A percentile compares a stretch with the other conserved stretches of the same genome.
Evolutionary conservation across 495 filamentous ascomycete genomes (phyloP).

Genomic region (Lichenothelia convexa): DNA sequence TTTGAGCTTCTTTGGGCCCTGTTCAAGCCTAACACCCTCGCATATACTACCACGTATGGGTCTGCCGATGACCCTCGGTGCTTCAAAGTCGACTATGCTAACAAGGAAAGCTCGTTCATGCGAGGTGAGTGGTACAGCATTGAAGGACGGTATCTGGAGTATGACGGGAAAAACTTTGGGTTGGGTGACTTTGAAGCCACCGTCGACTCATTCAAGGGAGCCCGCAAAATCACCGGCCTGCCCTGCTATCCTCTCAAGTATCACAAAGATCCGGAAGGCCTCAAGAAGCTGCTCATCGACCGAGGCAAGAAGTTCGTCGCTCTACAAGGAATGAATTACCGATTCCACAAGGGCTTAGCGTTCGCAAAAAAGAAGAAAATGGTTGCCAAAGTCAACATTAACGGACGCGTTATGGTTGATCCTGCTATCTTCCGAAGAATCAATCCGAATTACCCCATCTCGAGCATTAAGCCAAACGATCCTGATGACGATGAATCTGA

Average conservation of each 20-base stretch:
- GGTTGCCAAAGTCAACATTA: conserved; percentile 73
- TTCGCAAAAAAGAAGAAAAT: conserved; percentile 69
- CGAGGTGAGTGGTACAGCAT: conserved; percentile 66
- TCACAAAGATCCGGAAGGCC: conserved; percentile 51
- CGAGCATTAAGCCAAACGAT: conserved; percentile 58
- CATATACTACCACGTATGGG: conserved; percentile 66
- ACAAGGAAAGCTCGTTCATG: conserved; percentile 52
- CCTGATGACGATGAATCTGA: conserved; percentile 42
- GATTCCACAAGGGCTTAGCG: conserved; percentile 63
- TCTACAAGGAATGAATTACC: conserved; percentile 70
- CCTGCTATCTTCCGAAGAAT: conserved; percentile 71
- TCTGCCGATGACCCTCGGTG: conserved; percentile 64
- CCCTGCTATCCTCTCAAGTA: conserved; percentile 65
- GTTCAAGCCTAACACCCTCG: conserved; percentile 78
- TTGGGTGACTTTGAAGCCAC: conserved; percentile 53
- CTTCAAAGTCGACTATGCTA: conserved; percentile 75
- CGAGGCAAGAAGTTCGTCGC: conserved; percentile 73
- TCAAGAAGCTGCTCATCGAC: conserved; percentile 53
- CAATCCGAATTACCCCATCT: conserved; percentile 77
- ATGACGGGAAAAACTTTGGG: conserved; percentile 60
- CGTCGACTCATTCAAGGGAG: conserved; percentile 64
- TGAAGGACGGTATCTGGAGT: conserved; percentile 70
- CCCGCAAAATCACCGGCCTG: conserved; percentile 64
- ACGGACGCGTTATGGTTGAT: conserved; percentile 83
- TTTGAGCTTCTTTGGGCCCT: conserved; percentile 84